Evolutionary conservation across 1,284 basidiomycete species (phyloP).

Genomic region (Xerocomus nothofagi): DNA sequence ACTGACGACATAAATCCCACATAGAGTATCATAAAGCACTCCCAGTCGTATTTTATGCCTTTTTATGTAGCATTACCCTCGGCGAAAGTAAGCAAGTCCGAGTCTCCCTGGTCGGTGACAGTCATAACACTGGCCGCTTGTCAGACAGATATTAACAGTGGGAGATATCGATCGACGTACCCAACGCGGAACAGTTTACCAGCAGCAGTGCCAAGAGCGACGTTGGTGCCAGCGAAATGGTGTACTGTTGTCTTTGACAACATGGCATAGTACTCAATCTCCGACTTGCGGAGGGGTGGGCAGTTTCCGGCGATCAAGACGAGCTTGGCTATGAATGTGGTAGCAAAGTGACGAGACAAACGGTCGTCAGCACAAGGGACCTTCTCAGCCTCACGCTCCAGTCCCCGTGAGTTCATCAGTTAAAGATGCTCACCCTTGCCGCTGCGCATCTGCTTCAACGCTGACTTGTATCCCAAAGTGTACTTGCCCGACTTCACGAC

Average conservation of each 20-base stretch:
- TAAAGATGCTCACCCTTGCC: constrained; percentile 84
- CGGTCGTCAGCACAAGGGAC: constrained; percentile 74
- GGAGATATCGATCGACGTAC: constrained; percentile 45
- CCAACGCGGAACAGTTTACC: constrained; percentile 99
- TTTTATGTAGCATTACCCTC: constrained; percentile 57
- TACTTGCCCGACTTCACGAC: constrained; percentile 98
- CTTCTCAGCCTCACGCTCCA: constrained; percentile 98
- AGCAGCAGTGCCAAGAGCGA: constrained; percentile 97
- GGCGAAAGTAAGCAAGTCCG: constrained; percentile 83
- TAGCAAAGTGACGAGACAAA: constrained; percentile 16
- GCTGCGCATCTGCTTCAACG: constrained; percentile 96
- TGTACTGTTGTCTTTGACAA: constrained; percentile 96
- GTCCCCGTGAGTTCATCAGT: constrained; percentile 65
- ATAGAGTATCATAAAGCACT: constrained; percentile 7
- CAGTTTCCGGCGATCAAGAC: constrained; percentile 99
- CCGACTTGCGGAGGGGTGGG: constrained; percentile 97
- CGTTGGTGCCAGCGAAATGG: constrained; percentile 96
- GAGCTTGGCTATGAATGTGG: constrained; percentile 79
- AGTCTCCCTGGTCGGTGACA: constrained; percentile 95
- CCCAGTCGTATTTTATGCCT: background rate
- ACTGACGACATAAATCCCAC: background rate
- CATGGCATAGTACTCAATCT: constrained; percentile 99
- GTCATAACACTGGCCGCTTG: constrained; percentile 82
- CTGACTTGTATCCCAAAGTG: constrained; percentile 93
- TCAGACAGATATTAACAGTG: constrained; percentile 6